These are phyloP conservation scores for Hortiboletus campestris DNA, from an alignment of 768 basidiomycete genomes.

Conservation along the genomic window DNA sequence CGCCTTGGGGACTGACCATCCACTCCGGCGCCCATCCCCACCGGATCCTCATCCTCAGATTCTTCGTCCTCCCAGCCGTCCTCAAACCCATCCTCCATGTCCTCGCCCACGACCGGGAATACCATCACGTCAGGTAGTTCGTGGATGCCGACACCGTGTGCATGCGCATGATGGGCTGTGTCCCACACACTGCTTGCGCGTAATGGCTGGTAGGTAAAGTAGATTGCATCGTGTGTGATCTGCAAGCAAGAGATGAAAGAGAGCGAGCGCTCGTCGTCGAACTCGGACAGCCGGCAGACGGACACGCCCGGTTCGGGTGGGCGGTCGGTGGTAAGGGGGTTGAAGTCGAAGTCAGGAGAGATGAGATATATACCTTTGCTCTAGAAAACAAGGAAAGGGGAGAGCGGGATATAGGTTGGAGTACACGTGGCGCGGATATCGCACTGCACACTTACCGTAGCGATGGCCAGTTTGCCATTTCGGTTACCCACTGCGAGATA, in stretches of 20 bases:
- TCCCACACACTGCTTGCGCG: not conserved
- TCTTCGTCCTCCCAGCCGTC: conserved; percentile 19
- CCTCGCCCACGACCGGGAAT: conserved; percentile 6
- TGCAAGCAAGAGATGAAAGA: conserved; percentile 49
- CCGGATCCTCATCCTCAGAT: conserved; percentile 10
- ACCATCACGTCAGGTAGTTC: not conserved
- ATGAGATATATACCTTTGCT: conserved; percentile 26
- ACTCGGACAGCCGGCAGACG: conserved; percentile 17
- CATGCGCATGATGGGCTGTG: not conserved
- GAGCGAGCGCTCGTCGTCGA: conserved; percentile 17
- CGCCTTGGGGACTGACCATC: conserved; percentile 6
- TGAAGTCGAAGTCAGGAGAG: conserved; percentile 25
- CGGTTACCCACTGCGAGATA: conserved; percentile 49
- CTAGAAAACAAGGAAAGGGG: not conserved
- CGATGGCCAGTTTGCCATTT: conserved; percentile 43
- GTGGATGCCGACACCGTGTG: not conserved
- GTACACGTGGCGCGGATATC: not conserved
- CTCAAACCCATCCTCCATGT: conserved; percentile 7
- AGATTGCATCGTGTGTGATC: conserved; percentile 53
- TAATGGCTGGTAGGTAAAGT: conserved; percentile 37
- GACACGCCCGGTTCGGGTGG: conserved; percentile 33
- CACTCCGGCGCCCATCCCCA: conserved; percentile 1
- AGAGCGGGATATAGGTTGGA: not conserved
- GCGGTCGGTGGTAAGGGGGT: conserved; percentile 24
- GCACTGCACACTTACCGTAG: conserved; percentile 37